Percentiles rank a stretch among this genome's conserved stretches.
Conservation (phyloP, 176 grass and related monocot species). For the Eleusine indica region DNA sequence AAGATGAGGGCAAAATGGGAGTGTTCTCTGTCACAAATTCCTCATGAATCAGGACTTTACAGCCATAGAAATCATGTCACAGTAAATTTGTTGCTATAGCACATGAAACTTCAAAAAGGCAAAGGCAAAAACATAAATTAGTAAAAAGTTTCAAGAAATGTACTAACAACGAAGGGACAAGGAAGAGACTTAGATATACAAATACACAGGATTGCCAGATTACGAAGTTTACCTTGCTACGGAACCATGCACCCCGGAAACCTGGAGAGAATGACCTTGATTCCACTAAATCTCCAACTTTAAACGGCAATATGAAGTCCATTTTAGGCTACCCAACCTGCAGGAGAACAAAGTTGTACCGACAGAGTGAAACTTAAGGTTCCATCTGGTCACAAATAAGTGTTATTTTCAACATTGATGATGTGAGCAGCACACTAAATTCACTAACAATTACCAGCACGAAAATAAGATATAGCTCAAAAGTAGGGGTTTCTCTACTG, state of each 20-base stretch:
- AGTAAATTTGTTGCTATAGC: not conserved
- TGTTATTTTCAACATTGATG: not conserved
- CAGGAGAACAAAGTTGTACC: conserved; percentile 2
- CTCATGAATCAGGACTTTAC: not conserved
- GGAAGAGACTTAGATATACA: not conserved
- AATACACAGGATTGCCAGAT: not conserved
- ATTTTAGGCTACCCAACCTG: conserved; percentile 30
- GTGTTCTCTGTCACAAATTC: not conserved
- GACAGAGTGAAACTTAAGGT: not conserved
- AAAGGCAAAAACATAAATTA: not conserved
- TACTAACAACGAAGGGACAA: not conserved
- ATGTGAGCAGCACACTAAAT: not conserved
- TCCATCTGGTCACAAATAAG: not conserved
- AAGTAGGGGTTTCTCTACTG: too few relatives aligned
- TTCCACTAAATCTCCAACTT: conserved; percentile 48
- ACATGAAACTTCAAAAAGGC: not conserved
- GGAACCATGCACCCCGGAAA: conserved; percentile 68
- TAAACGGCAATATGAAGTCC: conserved; percentile 55
- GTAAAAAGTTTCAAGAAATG: conserved; percentile 3
- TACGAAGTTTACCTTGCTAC: conserved; percentile 54
- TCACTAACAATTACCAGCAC: not conserved
- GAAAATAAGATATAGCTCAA: not conserved
- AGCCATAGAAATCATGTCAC: not conserved
- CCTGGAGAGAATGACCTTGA: conserved; percentile 49
- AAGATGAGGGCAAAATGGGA: not conserved